These are phyloP conservation scores for Ampelomyces quisqualis DNA, from an alignment of 2,329 filamentous ascomycete species.

Conservation along the genomic window DNA sequence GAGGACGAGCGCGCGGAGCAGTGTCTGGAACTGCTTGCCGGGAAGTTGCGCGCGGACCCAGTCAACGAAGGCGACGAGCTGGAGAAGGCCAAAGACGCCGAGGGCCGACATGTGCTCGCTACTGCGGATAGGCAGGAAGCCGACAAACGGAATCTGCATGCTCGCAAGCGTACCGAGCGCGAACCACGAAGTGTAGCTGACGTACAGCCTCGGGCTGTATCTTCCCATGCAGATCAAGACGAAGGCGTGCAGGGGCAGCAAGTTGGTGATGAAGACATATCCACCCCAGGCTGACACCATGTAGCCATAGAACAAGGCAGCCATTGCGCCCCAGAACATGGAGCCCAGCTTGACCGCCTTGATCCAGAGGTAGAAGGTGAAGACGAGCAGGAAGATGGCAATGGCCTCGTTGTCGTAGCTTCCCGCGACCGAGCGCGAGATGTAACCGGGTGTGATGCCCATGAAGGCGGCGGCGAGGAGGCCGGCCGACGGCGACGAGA, in stretches of 20 bases:
- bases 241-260: constrained; percentile 91
- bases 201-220: constrained; percentile 90
- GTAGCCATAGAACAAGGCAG: constrained; percentile 97
- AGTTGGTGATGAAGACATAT: constrained; percentile 98
- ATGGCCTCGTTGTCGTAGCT: constrained; percentile 99
- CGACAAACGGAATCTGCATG: constrained; percentile 99
- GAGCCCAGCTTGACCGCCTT: constrained; percentile 96
- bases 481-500: constrained; percentile 88
- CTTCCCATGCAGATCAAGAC: constrained; percentile 95
- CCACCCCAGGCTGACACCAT: constrained; percentile 99
- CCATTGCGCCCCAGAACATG: constrained; percentile 92
- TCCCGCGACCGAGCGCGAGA: constrained; percentile 94
- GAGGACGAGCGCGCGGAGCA: constrained; percentile 75
- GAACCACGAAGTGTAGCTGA: constrained; percentile 98
- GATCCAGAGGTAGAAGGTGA: constrained; percentile 99
- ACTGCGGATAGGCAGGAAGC: constrained; percentile 92
- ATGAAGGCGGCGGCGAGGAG: constrained; percentile 94
- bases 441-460: constrained; percentile 96
- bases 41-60: constrained; percentile 86
- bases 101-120: constrained; percentile 98
- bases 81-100: constrained; percentile 91
- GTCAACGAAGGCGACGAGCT: constrained; percentile 88
- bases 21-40: constrained; percentile 89
- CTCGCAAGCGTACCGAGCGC: constrained; percentile 91
- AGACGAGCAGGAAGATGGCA: constrained; percentile 96